phyloP scores from a whole-genome alignment of 352 stramenopile species.

The Aphanomyces cochlioides region DNA sequence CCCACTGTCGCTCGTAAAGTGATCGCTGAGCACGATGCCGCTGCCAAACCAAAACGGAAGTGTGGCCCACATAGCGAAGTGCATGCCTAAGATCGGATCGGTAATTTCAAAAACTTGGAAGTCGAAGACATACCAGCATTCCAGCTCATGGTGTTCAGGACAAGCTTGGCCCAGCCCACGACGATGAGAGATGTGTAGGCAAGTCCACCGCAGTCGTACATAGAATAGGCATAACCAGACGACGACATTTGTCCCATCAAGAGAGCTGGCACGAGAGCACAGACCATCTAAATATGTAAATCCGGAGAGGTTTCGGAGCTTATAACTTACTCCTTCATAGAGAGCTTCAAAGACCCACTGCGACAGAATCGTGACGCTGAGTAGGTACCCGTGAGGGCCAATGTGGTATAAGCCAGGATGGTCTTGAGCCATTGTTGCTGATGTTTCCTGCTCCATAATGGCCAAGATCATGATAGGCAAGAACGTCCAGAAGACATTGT shows the following conservation, averaged over 20 bases:
- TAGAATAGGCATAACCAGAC: slow-evolving; percentile 55
- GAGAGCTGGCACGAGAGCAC: slow-evolving; percentile 59
- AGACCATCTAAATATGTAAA: slow-evolving; percentile 37
- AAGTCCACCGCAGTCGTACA: slow-evolving; percentile 62
- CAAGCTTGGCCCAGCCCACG: slow-evolving; percentile 74
- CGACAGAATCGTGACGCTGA: slow-evolving; percentile 73
- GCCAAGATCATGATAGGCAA: slow-evolving; percentile 87
- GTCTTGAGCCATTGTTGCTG: slow-evolving; percentile 55
- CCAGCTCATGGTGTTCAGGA: slow-evolving; percentile 80
- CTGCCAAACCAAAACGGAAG: slow-evolving; percentile 75
- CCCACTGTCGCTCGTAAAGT: slow-evolving; percentile 50
- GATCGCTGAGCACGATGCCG: slow-evolving; percentile 55
- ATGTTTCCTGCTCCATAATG: slow-evolving; percentile 80
- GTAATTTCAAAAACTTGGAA: neutral
- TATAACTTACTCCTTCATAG: slow-evolving; percentile 51
- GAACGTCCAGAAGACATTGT: slow-evolving; percentile 96
- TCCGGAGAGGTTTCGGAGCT: neutral
- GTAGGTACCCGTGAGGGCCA: slow-evolving; percentile 73
- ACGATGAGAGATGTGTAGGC: slow-evolving; percentile 79
- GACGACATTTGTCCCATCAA: slow-evolving; percentile 62
- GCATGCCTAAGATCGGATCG: slow-evolving; percentile 23
- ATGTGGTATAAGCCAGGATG: slow-evolving; percentile 81
- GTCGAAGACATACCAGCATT: slow-evolving; percentile 47
- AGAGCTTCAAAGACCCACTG: slow-evolving; percentile 78
- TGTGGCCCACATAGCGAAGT: slow-evolving; percentile 51